Conservation (phyloP, 2,329 filamentous ascomycete genomes). For the Tolypocladium capitatum region DNA sequence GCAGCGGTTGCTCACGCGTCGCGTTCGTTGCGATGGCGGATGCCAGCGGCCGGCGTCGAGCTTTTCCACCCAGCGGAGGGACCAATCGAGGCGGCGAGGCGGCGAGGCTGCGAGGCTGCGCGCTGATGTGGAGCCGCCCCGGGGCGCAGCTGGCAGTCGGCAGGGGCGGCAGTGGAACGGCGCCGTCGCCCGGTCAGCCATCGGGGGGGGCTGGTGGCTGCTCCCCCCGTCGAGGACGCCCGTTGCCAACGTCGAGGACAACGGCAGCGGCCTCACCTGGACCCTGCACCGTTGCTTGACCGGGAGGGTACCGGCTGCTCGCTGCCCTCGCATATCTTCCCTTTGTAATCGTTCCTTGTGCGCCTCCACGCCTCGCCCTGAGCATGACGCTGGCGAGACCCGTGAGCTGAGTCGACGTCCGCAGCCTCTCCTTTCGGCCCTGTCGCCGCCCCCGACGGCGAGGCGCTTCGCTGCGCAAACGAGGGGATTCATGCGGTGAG, state of each 20-base stretch:
- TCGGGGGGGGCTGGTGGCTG: conserved; percentile 7
- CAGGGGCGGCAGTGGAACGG: background rate
- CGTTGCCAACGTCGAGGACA: too few relatives aligned
- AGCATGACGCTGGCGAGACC: background rate
- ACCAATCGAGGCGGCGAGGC: background rate
- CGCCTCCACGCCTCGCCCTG: background rate
- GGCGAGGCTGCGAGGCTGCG: background rate
- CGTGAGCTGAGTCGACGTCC: background rate
- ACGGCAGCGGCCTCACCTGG: background rate
- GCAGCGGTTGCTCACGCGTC: background rate
- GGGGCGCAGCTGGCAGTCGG: background rate
- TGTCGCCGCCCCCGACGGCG: background rate
- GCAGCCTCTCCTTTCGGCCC: background rate
- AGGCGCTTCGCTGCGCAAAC: background rate
- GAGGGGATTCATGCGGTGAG: background rate
- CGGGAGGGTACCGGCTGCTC: background rate
- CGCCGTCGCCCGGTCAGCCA: conserved; percentile 17
- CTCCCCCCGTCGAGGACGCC: too few relatives aligned
- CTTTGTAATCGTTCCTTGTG: background rate
- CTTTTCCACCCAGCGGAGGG: background rate
- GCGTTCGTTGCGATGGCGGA: background rate
- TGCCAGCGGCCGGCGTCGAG: background rate
- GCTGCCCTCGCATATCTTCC: background rate
- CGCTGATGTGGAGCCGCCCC: background rate
- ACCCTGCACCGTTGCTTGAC: background rate